phyloP scores from a whole-genome alignment of 495 filamentous ascomycete genomes.

The Xylaria venustula region DNA sequence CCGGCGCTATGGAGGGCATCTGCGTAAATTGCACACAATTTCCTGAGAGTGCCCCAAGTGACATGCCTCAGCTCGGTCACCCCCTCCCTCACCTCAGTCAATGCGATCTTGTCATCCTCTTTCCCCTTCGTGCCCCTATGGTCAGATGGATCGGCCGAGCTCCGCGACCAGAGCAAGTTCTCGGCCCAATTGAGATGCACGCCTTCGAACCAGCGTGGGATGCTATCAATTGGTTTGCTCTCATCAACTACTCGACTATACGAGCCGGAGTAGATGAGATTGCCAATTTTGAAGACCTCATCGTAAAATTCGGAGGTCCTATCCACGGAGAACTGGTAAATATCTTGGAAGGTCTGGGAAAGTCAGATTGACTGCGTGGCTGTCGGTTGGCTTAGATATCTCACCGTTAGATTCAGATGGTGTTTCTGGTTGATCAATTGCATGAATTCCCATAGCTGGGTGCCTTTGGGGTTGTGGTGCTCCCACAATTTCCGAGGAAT shows the following conservation, averaged over 20 bases:
- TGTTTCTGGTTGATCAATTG: slow-evolving; percentile 46
- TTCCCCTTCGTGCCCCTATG: slow-evolving; percentile 52
- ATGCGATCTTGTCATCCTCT: slow-evolving; percentile 65
- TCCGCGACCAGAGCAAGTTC: slow-evolving; percentile 56
- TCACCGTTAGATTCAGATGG: slow-evolving; percentile 43
- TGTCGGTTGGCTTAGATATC: background rate
- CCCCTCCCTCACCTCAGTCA: slow-evolving; percentile 74
- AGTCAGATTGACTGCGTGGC: slow-evolving; percentile 6
- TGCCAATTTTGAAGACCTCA: slow-evolving; percentile 56
- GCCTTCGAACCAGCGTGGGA: slow-evolving; percentile 69
- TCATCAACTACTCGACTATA: slow-evolving; percentile 66
- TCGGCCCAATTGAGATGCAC: slow-evolving; percentile 63
- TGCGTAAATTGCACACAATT: slow-evolving; percentile 52
- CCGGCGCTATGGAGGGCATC: slow-evolving; percentile 63
- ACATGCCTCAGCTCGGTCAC: slow-evolving; percentile 52
- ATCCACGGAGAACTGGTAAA: slow-evolving; percentile 62
- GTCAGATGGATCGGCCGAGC: slow-evolving; percentile 25
- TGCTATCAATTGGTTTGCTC: slow-evolving; percentile 60
- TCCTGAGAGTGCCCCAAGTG: slow-evolving; percentile 63
- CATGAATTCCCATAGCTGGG: slow-evolving; percentile 52
- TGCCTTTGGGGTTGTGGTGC: slow-evolving; percentile 53
- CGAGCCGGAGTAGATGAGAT: slow-evolving; percentile 60
- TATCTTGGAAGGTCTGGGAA: slow-evolving; percentile 57
- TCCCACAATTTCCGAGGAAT: slow-evolving; percentile 57
- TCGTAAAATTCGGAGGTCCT: slow-evolving; percentile 66